Evolutionary conservation across 768 basidiomycete species (phyloP).

Genomic region (Zangia roseola): DNA sequence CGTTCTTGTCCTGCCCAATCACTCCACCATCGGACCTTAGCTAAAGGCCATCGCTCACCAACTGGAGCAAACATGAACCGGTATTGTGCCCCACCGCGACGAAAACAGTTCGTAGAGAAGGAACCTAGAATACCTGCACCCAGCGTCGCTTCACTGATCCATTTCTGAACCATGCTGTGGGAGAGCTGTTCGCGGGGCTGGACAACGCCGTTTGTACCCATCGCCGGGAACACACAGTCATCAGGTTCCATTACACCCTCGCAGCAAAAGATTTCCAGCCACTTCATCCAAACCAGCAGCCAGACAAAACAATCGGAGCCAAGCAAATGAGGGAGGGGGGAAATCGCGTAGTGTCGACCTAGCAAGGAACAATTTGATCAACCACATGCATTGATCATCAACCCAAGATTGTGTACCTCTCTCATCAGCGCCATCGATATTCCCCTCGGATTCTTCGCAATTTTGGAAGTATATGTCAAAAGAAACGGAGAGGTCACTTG

Average conservation of each 20-base stretch:
- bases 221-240: conserved; percentile 35
- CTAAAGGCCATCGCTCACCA: conserved; percentile 36
- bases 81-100: conserved; percentile 15
- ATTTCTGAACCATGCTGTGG: conserved; percentile 29
- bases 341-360: conserved; percentile 37
- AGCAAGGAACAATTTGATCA: too few species aligned
- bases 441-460: conserved; percentile 26
- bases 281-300: conserved; percentile 21
- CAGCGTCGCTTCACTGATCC: conserved; percentile 25
- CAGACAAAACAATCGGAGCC: conserved; percentile 31
- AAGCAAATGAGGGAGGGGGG: conserved; percentile 29
- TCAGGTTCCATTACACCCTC: conserved; percentile 15
- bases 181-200: conserved; percentile 24
- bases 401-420: conserved; percentile 18
- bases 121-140: not conserved
- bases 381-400: too few species aligned
- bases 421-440: conserved; percentile 19
- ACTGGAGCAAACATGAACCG: conserved; percentile 38
- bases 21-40: conserved; percentile 41
- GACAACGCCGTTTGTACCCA: conserved; percentile 8
- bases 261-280: conserved; percentile 3
- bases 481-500: conserved; percentile 9
- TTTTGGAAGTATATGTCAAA: conserved; percentile 23
- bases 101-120: conserved; percentile 11
- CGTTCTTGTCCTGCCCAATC: conserved; percentile 41